phyloP scores from a whole-genome alignment of 495 filamentous ascomycete species.

The Lasiosphaeriaceae sp. region DNA sequence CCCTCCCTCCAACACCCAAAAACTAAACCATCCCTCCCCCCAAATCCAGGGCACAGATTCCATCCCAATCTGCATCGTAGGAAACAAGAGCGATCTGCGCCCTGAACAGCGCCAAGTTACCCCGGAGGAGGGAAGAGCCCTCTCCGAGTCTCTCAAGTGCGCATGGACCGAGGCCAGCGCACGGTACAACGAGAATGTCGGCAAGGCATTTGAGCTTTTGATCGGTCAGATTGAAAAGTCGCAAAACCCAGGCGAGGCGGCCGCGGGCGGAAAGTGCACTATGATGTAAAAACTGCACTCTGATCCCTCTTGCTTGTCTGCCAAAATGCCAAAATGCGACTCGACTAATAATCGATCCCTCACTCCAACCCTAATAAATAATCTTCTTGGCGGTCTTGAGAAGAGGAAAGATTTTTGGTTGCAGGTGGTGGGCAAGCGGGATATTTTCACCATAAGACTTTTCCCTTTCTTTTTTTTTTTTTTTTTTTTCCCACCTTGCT shows the following conservation, averaged over 20 bases:
- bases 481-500: too few species aligned
- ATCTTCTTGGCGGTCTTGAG: too few species aligned
- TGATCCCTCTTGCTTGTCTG: neutral
- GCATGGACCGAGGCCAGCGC: constrained; percentile 94
- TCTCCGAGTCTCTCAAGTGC: constrained; percentile 84
- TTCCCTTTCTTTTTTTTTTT: too few species aligned
- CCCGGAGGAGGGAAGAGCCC: constrained; percentile 71
- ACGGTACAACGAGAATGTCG: constrained; percentile 88
- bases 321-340: too few species aligned
- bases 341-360: too few species aligned
- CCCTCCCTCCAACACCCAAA: constrained; percentile 1
- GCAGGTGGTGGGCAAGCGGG: too few species aligned
- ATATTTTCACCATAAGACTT: too few species aligned
- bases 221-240: constrained; percentile 93
- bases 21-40: neutral
- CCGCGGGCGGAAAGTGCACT: constrained; percentile 72
- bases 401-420: too few species aligned
- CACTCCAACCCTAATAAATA: too few species aligned
- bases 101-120: constrained; percentile 90
- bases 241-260: constrained; percentile 81
- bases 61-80: constrained; percentile 90
- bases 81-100: constrained; percentile 94
- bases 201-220: constrained; percentile 88
- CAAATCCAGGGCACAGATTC: constrained; percentile 75
- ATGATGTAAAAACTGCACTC: constrained; percentile 67